Percentiles rank a stretch among this genome's conserved stretches.
Evolutionary conservation across 2,329 filamentous ascomycete species (phyloP).

Genomic region (Aspergillus nomiae): DNA sequence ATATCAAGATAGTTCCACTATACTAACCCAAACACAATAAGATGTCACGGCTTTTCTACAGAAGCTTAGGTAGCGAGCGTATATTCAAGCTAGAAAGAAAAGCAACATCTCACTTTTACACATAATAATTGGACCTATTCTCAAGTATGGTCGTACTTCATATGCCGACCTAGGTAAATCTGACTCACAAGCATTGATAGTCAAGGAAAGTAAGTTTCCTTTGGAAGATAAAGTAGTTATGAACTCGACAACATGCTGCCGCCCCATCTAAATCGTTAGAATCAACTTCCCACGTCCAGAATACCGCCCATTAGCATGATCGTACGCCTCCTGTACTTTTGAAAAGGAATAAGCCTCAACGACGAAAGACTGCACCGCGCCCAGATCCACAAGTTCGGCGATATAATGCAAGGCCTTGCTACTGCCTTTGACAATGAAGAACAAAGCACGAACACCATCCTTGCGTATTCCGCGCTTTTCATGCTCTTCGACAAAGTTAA

Average conservation of each 20-base stretch:
- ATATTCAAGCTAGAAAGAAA: too few species aligned
- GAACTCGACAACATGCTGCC: background rate
- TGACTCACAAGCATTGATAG: too few species aligned
- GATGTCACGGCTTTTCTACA: too few species aligned
- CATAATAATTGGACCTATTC: too few species aligned
- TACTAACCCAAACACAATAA: too few species aligned
- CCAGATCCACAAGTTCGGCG: constrained; percentile 1
- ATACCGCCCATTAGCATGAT: constrained; percentile 8
- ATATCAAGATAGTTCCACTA: too few species aligned
- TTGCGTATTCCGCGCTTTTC: constrained; percentile 17
- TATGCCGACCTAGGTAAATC: too few species aligned
- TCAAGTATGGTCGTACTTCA: too few species aligned
- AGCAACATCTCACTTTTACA: too few species aligned
- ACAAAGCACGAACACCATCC: constrained; percentile 16
- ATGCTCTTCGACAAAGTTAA: constrained; percentile 30
- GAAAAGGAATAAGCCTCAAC: constrained; percentile 1
- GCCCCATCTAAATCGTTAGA: background rate
- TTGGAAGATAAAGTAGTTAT: background rate
- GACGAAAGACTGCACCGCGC: constrained; percentile 9
- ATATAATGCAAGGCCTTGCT: background rate
- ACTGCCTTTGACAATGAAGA: constrained; percentile 15
- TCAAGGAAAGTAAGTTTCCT: background rate
- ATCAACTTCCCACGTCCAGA: constrained; percentile 16
- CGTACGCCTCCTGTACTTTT: constrained; percentile 13
- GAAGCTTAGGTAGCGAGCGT: too few species aligned